These are phyloP conservation scores for Xylaria sp. DNA, from an alignment of 2,329 filamentous ascomycete genomes.

Conservation along the genomic window DNA sequence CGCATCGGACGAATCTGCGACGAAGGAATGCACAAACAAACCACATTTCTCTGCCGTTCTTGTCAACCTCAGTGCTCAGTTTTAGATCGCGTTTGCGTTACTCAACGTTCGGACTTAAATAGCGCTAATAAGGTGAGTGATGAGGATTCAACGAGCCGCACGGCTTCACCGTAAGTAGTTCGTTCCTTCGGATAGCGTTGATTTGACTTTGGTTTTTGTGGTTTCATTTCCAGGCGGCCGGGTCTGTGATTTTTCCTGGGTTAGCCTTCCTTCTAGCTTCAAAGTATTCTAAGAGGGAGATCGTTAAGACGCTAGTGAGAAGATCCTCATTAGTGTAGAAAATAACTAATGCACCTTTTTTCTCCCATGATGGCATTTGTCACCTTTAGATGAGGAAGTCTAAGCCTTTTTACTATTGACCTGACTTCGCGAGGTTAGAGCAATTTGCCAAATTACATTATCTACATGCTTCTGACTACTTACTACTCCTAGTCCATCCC, in stretches of 20 bases:
- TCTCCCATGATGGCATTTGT: slow-evolving; percentile 19
- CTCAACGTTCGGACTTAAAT: slow-evolving; percentile 2
- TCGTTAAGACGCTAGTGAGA: slow-evolving; percentile 26
- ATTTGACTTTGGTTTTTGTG: not conserved
- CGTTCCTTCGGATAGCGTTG: slow-evolving; percentile 12
- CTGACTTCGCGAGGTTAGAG: slow-evolving; percentile 14
- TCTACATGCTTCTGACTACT: not conserved
- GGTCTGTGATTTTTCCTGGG: slow-evolving; percentile 11
- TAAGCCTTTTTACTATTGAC: slow-evolving; percentile 11
- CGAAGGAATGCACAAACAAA: slow-evolving; percentile 1
- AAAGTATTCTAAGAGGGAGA: slow-evolving; percentile 7
- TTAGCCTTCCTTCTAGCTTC: slow-evolving; percentile 16
- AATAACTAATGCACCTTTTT: not conserved
- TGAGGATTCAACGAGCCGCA: slow-evolving; percentile 23
- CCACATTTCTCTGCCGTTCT: slow-evolving; percentile 6
- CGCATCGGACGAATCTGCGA: slow-evolving; percentile 10
- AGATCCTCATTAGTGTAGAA: slow-evolving; percentile 26
- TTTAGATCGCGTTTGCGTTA: not conserved
- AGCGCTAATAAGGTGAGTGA: slow-evolving; percentile 1
- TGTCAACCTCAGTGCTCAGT: slow-evolving; percentile 15
- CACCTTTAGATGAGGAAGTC: slow-evolving; percentile 9
- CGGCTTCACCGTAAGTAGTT: slow-evolving; percentile 33
- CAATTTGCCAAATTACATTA: not conserved
- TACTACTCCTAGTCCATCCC: not conserved
- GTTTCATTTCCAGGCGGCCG: not conserved